phyloP scores from a whole-genome alignment of 306 rosid genomes.

The Comarum palustre region DNA sequence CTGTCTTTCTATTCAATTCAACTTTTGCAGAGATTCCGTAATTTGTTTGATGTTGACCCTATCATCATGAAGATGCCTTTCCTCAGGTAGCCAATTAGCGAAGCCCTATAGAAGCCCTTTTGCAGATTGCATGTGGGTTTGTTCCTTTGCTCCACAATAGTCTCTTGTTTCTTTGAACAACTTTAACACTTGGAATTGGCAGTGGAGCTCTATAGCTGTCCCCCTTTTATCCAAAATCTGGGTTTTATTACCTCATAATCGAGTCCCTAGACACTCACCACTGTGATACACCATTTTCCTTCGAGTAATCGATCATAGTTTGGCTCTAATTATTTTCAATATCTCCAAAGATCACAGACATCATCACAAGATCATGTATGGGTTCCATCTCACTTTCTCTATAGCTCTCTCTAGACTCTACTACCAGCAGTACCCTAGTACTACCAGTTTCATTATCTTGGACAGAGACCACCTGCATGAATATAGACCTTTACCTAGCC shows the following conservation, averaged over 20 bases:
- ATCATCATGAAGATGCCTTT: no score
- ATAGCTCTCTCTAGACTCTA: constrained; percentile 23
- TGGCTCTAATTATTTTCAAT: constrained; percentile 56
- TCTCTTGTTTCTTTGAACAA: constrained; percentile 27
- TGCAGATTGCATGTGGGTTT: constrained; percentile 11
- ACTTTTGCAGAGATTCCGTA: no score
- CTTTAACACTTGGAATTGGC: constrained; percentile 41
- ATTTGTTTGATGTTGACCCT: no score
- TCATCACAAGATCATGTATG: constrained; percentile 62
- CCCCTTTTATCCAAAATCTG: constrained; percentile 39
- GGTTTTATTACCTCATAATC: constrained; percentile 70
- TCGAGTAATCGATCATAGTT: constrained; percentile 73
- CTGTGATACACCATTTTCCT: constrained; percentile 73
- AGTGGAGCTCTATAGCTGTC: constrained; percentile 28
- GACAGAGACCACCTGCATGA: constrained; percentile 51
- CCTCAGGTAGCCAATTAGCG: background rate
- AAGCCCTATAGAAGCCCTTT: background rate
- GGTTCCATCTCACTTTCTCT: constrained; percentile 8
- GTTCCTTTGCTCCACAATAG: constrained; percentile 33
- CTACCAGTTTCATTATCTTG: constrained; percentile 20
- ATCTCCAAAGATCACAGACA: constrained; percentile 65
- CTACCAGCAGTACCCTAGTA: background rate
- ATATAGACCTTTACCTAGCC: constrained; percentile 47
- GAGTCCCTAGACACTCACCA: constrained; percentile 55
- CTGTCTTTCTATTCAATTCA: no score